Evolutionary conservation across 129 eudicot genomes (phyloP).

Genomic region (Arctium minus): DNA sequence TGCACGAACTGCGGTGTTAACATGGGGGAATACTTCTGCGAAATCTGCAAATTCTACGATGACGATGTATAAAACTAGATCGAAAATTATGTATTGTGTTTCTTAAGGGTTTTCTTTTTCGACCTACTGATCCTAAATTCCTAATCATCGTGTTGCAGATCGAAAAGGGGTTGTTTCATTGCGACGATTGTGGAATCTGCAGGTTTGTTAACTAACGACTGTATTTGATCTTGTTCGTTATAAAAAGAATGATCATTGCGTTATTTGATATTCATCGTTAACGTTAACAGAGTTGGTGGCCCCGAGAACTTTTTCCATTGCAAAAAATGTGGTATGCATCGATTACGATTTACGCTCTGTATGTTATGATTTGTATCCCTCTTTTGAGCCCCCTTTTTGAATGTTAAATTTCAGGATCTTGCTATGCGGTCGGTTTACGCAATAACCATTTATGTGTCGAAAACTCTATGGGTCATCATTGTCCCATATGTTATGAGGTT

Average conservation of each 20-base stretch:
- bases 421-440: conserved; percentile 68
- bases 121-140: background rate
- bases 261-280: background rate
- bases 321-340: conserved; percentile 78
- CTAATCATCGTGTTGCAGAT: conserved; percentile 40
- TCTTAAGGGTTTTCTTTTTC: background rate
- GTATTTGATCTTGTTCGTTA: background rate
- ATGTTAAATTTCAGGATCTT: conserved; percentile 54
- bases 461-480: conserved; percentile 92
- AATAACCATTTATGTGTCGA: conserved; percentile 89
- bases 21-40: conserved; percentile 98
- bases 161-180: conserved; percentile 78
- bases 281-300: conserved; percentile 71
- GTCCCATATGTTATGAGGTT: conserved; percentile 98
- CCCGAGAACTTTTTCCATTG: conserved; percentile 91
- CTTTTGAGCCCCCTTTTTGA: background rate
- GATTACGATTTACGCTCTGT: background rate
- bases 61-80: conserved; percentile 61
- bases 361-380: background rate
- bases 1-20: conserved; percentile 96
- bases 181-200: conserved; percentile 98
- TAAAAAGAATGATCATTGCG: background rate
- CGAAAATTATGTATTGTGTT: background rate
- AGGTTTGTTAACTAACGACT: conserved; percentile 48
- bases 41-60: conserved; percentile 84